Conservation (phyloP, 176 grass and related monocot species). For the Oryza officinalis region DNA sequence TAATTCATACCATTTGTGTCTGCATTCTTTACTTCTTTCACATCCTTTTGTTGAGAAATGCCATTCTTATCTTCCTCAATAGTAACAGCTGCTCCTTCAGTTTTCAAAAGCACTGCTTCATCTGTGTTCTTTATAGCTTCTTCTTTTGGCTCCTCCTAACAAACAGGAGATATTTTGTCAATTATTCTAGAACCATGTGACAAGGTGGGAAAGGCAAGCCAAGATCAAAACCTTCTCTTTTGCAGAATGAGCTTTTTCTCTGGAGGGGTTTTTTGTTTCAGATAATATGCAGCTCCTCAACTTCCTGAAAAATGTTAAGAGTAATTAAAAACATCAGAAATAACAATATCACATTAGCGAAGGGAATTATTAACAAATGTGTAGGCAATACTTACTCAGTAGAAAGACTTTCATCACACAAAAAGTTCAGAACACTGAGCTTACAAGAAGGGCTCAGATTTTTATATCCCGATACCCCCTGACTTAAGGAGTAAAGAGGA, state of each 20-base stretch:
- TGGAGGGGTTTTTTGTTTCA: constrained; percentile 53
- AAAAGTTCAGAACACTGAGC: constrained; percentile 71
- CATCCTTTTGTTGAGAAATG: background rate
- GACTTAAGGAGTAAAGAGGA: constrained; percentile 42
- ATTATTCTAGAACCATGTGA: background rate
- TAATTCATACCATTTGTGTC: background rate
- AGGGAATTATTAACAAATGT: constrained; percentile 27
- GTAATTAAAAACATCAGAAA: constrained; percentile 29
- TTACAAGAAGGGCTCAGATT: constrained; percentile 63
- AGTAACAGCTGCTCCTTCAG: constrained; percentile 31
- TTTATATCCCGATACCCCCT: constrained; percentile 61
- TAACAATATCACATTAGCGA: background rate
- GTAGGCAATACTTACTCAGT: constrained; percentile 58
- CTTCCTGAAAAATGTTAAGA: constrained; percentile 53
- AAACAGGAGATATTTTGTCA: constrained; percentile 28
- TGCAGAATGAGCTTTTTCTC: constrained; percentile 53
- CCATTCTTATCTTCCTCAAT: background rate
- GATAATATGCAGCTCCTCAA: constrained; percentile 61
- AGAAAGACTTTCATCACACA: constrained; percentile 74
- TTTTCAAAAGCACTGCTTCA: constrained; percentile 40
- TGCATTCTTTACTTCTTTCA: background rate
- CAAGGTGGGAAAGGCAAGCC: background rate
- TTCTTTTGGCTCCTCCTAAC: constrained; percentile 81
- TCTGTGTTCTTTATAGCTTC: constrained; percentile 54
- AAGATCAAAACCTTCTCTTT: constrained; percentile 71